A percentile compares a stretch with the other conserved stretches of the same genome.
These are phyloP conservation scores for Alternaria angustiovoidea DNA, from an alignment of 2,329 filamentous ascomycete genomes.

Conservation along the genomic window DNA sequence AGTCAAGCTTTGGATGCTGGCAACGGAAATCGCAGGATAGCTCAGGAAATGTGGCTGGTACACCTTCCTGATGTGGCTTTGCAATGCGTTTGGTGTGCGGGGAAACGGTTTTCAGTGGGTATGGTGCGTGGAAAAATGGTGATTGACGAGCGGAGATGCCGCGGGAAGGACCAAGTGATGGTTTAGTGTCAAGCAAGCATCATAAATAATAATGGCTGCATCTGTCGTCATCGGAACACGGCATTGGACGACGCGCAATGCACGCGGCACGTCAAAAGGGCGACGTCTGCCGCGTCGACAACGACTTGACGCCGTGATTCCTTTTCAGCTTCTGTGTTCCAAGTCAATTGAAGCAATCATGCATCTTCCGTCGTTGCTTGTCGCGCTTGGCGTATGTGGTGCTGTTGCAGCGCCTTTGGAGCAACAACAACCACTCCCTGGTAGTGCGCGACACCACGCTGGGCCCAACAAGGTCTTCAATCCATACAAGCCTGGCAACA, in stretches of 20 bases:
- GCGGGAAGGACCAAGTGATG: conserved; percentile 11
- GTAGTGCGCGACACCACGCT: conserved; percentile 36
- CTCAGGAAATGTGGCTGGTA: conserved; percentile 7
- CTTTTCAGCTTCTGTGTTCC: conserved; percentile 16
- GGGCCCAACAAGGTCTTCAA: conserved; percentile 36
- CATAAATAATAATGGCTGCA: conserved; percentile 9
- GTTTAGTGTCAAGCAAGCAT: conserved; percentile 9
- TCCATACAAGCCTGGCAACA: conserved; percentile 68
- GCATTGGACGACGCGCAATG: conserved; percentile 18
- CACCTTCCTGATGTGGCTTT: conserved; percentile 20
- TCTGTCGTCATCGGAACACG: conserved; percentile 51
- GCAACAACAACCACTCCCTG: conserved; percentile 50
- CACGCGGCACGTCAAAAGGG: conserved; percentile 23
- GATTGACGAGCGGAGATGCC: conserved; percentile 23
- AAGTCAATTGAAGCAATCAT: conserved; percentile 33
- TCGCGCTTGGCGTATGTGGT: conserved; percentile 41
- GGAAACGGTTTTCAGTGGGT: conserved; percentile 5
- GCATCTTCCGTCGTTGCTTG: conserved; percentile 41
- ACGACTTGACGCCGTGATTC: not conserved
- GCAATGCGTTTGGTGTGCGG: conserved; percentile 10
- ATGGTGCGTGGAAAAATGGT: conserved; percentile 21
- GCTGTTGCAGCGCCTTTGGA: conserved; percentile 42
- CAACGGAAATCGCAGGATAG: conserved; percentile 42
- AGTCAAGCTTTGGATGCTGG: conserved; percentile 28
- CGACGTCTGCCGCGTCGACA: conserved; percentile 7